phyloP scores from a whole-genome alignment of 768 basidiomycete species.

The Agaricus subrufescens region DNA sequence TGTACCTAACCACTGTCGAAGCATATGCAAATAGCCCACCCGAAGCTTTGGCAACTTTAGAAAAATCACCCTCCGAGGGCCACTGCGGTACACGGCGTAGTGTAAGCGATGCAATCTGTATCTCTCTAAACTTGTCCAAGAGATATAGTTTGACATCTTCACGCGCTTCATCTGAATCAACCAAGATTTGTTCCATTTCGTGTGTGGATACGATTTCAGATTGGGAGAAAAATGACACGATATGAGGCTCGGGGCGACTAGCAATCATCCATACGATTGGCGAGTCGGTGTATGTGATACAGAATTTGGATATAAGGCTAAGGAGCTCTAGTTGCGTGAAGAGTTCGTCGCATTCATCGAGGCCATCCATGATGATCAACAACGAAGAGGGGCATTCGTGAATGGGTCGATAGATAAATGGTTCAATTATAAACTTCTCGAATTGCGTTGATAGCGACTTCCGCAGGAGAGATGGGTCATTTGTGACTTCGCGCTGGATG shows the following conservation, averaged over 20 bases:
- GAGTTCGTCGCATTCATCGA: not conserved
- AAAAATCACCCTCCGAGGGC: conserved; percentile 13
- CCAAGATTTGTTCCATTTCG: conserved; percentile 1
- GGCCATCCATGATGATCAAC: not conserved
- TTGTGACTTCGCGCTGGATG: not conserved
- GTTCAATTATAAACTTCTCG: conserved; percentile 1
- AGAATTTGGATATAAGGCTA: conserved; percentile 1
- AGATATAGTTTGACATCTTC: conserved; percentile 16
- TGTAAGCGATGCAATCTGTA: conserved; percentile 1
- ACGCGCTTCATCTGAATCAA: conserved; percentile 2
- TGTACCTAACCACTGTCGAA: conserved; percentile 16
- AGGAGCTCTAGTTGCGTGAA: conserved; percentile 14
- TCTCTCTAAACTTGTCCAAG: conserved; percentile 4
- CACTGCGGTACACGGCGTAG: conserved; percentile 7
- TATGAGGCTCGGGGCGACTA: conserved; percentile 22
- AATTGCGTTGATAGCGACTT: conserved; percentile 8
- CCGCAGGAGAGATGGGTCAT: not conserved
- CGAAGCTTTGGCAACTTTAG: conserved; percentile 14
- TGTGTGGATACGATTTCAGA: not conserved
- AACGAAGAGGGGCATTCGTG: not conserved
- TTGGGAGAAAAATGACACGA: not conserved
- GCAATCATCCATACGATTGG: conserved; percentile 20
- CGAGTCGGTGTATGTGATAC: not conserved
- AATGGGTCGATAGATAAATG: not conserved
- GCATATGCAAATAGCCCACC: conserved; percentile 22